Base-by-base conservation (phyloP, 2,329 filamentous ascomycete genomes). In the Alternaria sp. region DNA sequence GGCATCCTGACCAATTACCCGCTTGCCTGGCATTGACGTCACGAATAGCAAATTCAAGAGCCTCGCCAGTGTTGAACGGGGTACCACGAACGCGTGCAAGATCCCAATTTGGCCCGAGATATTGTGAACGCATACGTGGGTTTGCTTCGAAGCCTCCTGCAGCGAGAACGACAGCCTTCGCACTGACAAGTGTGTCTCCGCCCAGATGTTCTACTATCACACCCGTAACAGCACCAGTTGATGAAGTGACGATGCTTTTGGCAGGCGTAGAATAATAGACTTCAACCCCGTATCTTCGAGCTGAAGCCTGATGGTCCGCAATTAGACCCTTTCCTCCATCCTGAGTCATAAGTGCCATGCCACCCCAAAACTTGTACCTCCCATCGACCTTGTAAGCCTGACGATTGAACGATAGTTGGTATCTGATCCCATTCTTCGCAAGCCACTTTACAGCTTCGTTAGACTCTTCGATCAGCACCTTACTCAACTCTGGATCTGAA, bases 141-240 rank as follows among this genome's bases (percentile, higher is more conserved):
- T 85, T 89, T 11, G 87, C 83, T 74, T 90, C 87, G 67, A 90
- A 90, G 0, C 89, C 89, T 1, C 89, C 89, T 11, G 87, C 86
- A 1, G 85, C 85, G 2, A 89, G 73, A 20, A 89, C 79, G 0
- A 88, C 79, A 4, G 82, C 79, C 10, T 78, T 71, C 22, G 66
- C 45, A 2, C 80, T 72, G 0, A 72, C 57, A 14, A 85, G 72
- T 4, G 64, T 56, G 5, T 73, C 61, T 11, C 60, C 65, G 49
- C 66, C 59, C 0, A 74, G 73, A 40, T 64, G 54, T 25, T 73
- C 65, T 1, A 79, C 75, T 14, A 73, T 60, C 5, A 83, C 69
- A 0, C 74, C 78, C 1, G 64, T 68, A 2, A 82, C 73, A 2
- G 59, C 64, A 2, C 79, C 80, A 2, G 64, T 69, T 7, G 58